A percentile compares a stretch with the other conserved stretches of the same genome.
These are phyloP conservation scores for Rosa lucieae DNA, from an alignment of 306 rosid genomes.

Conservation along the genomic window DNA sequence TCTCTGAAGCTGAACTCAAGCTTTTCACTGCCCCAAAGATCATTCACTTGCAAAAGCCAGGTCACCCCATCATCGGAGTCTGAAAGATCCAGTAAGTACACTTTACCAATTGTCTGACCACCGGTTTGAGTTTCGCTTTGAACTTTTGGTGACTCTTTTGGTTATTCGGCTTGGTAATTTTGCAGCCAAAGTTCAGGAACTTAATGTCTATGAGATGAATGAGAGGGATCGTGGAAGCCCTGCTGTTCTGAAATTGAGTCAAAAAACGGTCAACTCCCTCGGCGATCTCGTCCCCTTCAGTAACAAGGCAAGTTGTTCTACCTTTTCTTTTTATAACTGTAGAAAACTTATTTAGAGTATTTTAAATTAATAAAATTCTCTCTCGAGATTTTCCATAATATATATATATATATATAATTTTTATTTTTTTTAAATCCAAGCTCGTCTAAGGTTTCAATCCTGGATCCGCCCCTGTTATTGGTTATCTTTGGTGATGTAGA, in stretches of 20 bases:
- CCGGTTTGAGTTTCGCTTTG: neutral
- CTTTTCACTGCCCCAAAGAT: conserved; percentile 19
- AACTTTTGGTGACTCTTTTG: neutral
- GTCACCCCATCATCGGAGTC: conserved; percentile 13
- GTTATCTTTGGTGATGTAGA: neutral
- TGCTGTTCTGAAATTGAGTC: conserved; percentile 28
- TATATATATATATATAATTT: no score
- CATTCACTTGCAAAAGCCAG: conserved; percentile 29
- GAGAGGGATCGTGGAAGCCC: conserved; percentile 44
- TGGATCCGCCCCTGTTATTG: no score
- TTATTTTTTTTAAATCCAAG: no score
- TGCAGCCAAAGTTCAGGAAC: conserved; percentile 33
- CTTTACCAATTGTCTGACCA: neutral
- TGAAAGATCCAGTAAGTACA: conserved; percentile 15
- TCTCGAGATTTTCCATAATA: no score
- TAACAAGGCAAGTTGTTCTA: conserved; percentile 19
- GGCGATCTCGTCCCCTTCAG: conserved; percentile 39
- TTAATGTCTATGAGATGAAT: conserved; percentile 34
- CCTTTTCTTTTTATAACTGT: neutral
- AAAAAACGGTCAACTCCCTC: conserved; percentile 35
- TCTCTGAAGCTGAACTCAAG: conserved; percentile 1
- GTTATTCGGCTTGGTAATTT: neutral
- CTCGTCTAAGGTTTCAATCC: no score
- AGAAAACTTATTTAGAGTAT: neutral
- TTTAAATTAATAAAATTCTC: no score